These are phyloP conservation scores for Triticum urartu DNA, from an alignment of 176 grass and related monocot species.

Conservation along the genomic window DNA sequence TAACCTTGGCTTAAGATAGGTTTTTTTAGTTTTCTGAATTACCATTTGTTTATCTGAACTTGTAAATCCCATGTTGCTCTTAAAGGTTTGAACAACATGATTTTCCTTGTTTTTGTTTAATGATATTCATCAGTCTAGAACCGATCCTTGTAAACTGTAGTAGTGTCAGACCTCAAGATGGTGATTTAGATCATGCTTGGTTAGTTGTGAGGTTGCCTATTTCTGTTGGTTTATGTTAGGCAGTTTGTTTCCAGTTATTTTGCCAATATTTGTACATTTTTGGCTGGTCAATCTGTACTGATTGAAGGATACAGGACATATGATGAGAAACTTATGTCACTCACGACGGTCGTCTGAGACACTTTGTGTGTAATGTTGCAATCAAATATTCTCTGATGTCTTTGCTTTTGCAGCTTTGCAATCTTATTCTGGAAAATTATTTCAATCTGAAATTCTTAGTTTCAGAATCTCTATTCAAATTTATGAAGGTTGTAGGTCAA, in stretches of 20 bases:
- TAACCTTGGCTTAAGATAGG: no score
- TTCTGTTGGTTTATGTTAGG: no score
- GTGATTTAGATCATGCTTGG: no score
- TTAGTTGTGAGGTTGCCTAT: no score
- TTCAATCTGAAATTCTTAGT: background rate
- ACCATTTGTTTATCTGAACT: no score
- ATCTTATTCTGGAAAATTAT: background rate
- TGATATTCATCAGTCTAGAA: no score
- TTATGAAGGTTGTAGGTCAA: background rate
- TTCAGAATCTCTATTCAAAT: background rate
- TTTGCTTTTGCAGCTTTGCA: background rate
- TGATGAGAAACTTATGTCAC: conserved; percentile 6
- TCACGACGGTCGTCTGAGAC: conserved; percentile 20
- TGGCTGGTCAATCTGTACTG: background rate
- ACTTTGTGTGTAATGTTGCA: conserved; percentile 12
- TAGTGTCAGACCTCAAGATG: no score
- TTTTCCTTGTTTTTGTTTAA: no score
- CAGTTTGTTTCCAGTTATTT: background rate
- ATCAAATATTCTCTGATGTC: background rate
- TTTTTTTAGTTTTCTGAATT: no score
- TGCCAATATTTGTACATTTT: background rate
- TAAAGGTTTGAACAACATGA: no score
- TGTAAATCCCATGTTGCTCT: no score
- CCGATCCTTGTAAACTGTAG: no score
- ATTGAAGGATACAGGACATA: background rate